Conservation (phyloP, 345 rosid genomes). For the Euphorbia peplus region DNA sequence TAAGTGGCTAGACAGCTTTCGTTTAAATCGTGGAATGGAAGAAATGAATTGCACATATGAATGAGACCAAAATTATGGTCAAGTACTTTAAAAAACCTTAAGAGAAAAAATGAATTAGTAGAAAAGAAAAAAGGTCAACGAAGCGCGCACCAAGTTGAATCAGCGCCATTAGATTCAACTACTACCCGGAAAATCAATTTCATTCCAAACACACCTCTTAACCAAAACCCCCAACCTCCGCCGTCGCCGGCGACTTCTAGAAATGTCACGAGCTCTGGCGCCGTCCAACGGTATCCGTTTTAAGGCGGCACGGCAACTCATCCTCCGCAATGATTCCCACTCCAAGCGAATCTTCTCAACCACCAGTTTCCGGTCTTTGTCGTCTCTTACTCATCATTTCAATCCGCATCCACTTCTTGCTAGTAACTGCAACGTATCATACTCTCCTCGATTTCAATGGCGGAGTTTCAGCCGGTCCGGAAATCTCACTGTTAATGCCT, state of each 20-base stretch:
- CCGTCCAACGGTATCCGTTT: constrained; percentile 21
- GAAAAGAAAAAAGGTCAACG: too few relatives aligned
- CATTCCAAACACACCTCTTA: too few relatives aligned
- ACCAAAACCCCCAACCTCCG: not conserved
- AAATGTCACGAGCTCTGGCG: constrained; percentile 19
- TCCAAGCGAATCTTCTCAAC: not conserved
- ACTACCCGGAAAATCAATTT: not conserved
- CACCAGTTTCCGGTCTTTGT: constrained; percentile 1
- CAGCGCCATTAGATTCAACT: not conserved
- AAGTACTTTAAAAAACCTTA: too few relatives aligned
- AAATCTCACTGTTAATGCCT: not conserved
- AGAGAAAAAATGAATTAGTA: too few relatives aligned
- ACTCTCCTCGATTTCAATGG: constrained; percentile 11
- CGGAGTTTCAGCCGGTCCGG: constrained; percentile 1
- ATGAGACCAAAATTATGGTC: too few relatives aligned
- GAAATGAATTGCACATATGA: too few relatives aligned
- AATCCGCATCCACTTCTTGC: not conserved
- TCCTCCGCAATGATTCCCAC: constrained; percentile 3
- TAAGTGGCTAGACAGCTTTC: too few relatives aligned
- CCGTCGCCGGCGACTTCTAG: not conserved
- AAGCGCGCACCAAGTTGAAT: too few relatives aligned
- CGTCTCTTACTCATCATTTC: not conserved
- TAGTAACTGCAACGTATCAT: not conserved
- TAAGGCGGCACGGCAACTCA: constrained; percentile 19
- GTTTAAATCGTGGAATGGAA: too few relatives aligned